Conservation (phyloP, 306 rosid species). For the Canavalia gladiata region DNA sequence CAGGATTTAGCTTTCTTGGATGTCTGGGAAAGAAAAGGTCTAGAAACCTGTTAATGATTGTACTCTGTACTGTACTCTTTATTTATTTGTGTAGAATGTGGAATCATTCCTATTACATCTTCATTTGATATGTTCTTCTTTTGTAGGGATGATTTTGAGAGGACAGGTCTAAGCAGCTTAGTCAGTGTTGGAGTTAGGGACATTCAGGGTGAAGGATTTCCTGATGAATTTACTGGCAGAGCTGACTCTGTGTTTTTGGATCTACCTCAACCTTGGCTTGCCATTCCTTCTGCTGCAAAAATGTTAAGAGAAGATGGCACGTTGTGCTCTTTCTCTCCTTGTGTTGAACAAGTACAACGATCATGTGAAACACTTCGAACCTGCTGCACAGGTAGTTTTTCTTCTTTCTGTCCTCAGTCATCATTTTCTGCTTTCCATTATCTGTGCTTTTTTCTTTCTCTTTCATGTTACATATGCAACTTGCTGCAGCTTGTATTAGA, state of each 20-base stretch:
- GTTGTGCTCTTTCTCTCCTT: conserved; percentile 87
- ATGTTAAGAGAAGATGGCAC: conserved; percentile 78
- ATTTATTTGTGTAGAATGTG: not conserved
- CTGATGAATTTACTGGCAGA: conserved; percentile 65
- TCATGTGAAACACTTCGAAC: conserved; percentile 72
- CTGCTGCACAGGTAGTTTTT: conserved; percentile 68
- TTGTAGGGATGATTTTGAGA: conserved; percentile 85
- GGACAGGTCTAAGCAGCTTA: conserved; percentile 75
- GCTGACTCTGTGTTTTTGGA: conserved; percentile 86
- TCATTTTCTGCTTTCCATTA: not conserved
- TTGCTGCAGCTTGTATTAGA: not conserved
- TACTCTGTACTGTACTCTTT: not conserved
- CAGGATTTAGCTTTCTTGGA: not conserved
- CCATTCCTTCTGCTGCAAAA: conserved; percentile 80
- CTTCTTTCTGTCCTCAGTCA: not conserved
- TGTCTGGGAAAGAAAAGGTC: not conserved
- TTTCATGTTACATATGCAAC: not conserved
- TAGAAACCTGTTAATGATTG: not conserved
- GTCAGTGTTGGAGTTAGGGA: conserved; percentile 82
- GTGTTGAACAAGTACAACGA: conserved; percentile 85
- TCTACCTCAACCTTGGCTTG: conserved; percentile 94
- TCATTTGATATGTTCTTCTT: conserved; percentile 21
- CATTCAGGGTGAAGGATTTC: conserved; percentile 91
- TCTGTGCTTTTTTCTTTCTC: conserved; percentile 16
- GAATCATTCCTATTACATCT: conserved; percentile 5